Base-by-base conservation (phyloP, 208 protist species). In the Leishmania tarentolae region DNA sequence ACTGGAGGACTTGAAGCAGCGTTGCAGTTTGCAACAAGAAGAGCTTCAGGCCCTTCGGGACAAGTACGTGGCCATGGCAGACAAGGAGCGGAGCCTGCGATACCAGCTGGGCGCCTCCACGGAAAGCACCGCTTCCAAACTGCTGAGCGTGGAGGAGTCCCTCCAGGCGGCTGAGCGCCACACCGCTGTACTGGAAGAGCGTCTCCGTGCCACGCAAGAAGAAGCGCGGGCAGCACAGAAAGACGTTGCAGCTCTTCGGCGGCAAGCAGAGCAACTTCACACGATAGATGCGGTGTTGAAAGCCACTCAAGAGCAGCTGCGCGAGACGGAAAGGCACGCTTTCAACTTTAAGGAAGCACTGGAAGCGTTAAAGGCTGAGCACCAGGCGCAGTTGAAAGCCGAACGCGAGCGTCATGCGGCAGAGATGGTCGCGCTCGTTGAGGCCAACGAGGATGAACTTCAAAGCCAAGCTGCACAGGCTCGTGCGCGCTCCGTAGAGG, bases 71-170 rank as follows among this genome's bases (percentile, higher is more conserved):
- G 56, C 79, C 7, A 42, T 73, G 9, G 52, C 71, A 15, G 81
- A 89, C 31, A 89, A 86, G 75, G 78, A 83, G 65, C 78, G 78
- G 0, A 66, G 37, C 52, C 56, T 83, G 52, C 83, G 83, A 21
- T 73, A 83, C 37, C 83, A 86, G 79, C 56, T 80, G 37, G 73
- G 56, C 75, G 68, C 40, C 46, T 11, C 75, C 13, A 56, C 73
- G 2, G 79, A 86, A 40, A 53, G 35, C 1, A 40, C 75, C n/a
- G 63, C 72, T 1, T 37, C 50, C n/a, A 78, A 87, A 53, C 70
- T 84, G 61, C 70, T 78, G 6, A 44, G 47, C 1, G 57, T 42
- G 4, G 80, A 80, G 59, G 65, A 79, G 37, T 69, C 79, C 13
- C 21, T 80, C 7, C 42, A 75, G 37, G 68, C 70, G 2, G 35